Conservation (phyloP, 495 filamentous ascomycete species). For the Lepidopterella palustris region DNA sequence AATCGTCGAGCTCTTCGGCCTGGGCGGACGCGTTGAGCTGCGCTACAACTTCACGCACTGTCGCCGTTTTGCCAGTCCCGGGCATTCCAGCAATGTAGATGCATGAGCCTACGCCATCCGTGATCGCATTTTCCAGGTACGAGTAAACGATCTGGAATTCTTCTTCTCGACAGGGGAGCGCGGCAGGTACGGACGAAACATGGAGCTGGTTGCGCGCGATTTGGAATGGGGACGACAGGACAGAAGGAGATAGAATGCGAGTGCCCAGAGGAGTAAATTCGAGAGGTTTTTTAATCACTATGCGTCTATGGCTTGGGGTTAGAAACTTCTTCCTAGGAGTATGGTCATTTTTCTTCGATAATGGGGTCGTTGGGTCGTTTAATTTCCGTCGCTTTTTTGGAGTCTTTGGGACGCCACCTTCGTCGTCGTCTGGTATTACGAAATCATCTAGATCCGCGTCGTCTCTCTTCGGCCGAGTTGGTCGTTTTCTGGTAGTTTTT, state of each 20-base stretch:
- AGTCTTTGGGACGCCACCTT: constrained; percentile 47
- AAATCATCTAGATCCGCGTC: constrained; percentile 44
- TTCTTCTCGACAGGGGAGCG: constrained; percentile 82
- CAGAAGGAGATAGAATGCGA: constrained; percentile 71
- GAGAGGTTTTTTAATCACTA: constrained; percentile 81
- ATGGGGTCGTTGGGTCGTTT: constrained; percentile 46
- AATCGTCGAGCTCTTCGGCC: constrained; percentile 93
- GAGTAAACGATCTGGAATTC: constrained; percentile 91
- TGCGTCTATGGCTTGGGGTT: constrained; percentile 68
- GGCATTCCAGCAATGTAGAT: constrained; percentile 99
- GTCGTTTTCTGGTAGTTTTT: constrained; percentile 59
- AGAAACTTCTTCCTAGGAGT: constrained; percentile 47
- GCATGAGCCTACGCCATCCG: constrained; percentile 85
- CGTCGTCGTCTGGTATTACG: constrained; percentile 39
- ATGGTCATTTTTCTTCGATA: constrained; percentile 49
- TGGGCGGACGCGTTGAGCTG: constrained; percentile 79
- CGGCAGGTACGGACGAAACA: constrained; percentile 83
- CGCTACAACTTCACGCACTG: constrained; percentile 88
- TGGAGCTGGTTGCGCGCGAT: constrained; percentile 84
- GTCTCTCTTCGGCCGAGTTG: constrained; percentile 33
- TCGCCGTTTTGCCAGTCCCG: constrained; percentile 98
- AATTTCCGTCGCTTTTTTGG: constrained; percentile 53
- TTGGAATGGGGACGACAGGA: constrained; percentile 83
- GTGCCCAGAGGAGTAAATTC: constrained; percentile 94
- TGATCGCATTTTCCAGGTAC: constrained; percentile 89